These are phyloP conservation scores for Debaryomyces singareniensis DNA, from an alignment of 1,139 yeast species.

Conservation along the genomic window DNA sequence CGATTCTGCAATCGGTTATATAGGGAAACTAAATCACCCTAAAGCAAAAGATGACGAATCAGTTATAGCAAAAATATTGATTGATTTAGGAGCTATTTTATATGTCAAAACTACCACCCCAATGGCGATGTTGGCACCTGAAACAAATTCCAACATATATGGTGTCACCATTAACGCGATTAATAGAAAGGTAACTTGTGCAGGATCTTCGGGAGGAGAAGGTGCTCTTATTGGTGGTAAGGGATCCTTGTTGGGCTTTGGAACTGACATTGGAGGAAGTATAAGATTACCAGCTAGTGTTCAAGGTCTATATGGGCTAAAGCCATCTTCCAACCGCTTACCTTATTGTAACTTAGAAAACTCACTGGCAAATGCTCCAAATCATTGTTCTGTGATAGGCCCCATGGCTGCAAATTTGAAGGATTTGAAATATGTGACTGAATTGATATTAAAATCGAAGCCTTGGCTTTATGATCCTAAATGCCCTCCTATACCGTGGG, in stretches of 20 bases:
- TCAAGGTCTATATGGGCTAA: slow-evolving; percentile 14
- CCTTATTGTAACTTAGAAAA: slow-evolving; percentile 10
- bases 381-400: slow-evolving; percentile 21
- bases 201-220: slow-evolving; percentile 63
- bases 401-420: slow-evolving; percentile 26
- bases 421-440: slow-evolving; percentile 17
- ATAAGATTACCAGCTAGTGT: slow-evolving; percentile 12
- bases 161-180: slow-evolving; percentile 46
- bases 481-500: slow-evolving; percentile 12
- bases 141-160: slow-evolving; percentile 37
- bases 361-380: slow-evolving; percentile 8
- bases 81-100: slow-evolving; percentile 47
- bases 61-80: slow-evolving; percentile 32
- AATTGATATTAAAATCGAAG: slow-evolving; percentile 9
- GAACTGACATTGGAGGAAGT: slow-evolving; percentile 17
- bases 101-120: slow-evolving; percentile 56
- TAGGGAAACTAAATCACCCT: slow-evolving; percentile 23
- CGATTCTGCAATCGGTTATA: slow-evolving; percentile 41
- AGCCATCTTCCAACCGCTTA: slow-evolving; percentile 8
- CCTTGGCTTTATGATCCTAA: slow-evolving; percentile 14
- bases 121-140: slow-evolving; percentile 49
- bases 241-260: slow-evolving; percentile 41
- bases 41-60: slow-evolving; percentile 26
- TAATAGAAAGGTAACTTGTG: slow-evolving; percentile 39
- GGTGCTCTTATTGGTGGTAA: slow-evolving; percentile 48